Evolutionary conservation across 192 early-diverging fungal species (phyloP), one percentile per base, ranked within the genome.

Genomic region (Kappamyces sp.): DNA sequence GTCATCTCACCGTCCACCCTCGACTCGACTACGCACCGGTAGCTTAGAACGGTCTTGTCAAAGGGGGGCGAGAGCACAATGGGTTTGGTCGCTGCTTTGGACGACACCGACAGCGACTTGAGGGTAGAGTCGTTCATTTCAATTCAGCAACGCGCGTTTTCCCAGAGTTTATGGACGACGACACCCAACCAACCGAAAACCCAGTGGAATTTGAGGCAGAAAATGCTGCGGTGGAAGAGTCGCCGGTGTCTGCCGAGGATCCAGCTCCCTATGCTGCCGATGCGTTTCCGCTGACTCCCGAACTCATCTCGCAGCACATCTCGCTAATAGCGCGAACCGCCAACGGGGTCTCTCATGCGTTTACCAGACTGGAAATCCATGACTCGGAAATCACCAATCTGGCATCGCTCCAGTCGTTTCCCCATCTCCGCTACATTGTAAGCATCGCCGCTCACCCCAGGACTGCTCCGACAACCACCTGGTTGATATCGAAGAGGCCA

Each of bases 251-350:
- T 23, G 23, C 0, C 23, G 23, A 23, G 23, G 23, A 23, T 23
- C 23, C 23, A 23, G 23, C 23, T 23, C 23, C 23, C 23, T 23
- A 57, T 57, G 55, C 15, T 0, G 38, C n/a, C n/a, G 49, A 57
- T 40, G 23, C 40, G 40, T 12, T 60, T 13, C 72, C 61, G 5
- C 57, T 78, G 13, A 73, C 70, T 3, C 15, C 62, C 35, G 73
- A 71, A 13, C 40, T 72, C 32, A 66, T 80, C 40, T 52, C 64
- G 5, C 55, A 60, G 15, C 46, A 60, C 60, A 62, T 80, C 39
- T 77, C 78, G 13, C 60, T 81, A 13, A 68, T 81, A 35, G 66
- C 75, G 0, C 62, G 79, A 8, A 81, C 79, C 6, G 79, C 73
- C 33, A 73, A 71, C 46, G 79, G 79, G 35, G 66, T 77, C 44